A percentile compares a stretch with the other conserved stretches of the same genome.
Evolutionary conservation across 1,139 yeast species (phyloP).

Genomic region (Saccharomycopsis phalli): DNA sequence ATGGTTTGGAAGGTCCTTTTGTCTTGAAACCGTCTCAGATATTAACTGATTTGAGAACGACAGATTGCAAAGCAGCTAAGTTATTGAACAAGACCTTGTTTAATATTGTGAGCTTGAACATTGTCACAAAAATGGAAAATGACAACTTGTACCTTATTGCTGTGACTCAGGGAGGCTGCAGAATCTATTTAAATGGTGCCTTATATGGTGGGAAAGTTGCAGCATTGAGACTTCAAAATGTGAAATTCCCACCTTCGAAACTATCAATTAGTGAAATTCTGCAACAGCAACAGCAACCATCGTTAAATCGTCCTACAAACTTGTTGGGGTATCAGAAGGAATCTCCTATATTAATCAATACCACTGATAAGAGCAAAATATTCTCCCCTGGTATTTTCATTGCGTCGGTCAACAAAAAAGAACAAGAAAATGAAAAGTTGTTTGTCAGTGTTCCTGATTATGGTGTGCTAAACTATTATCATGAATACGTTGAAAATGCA

Average conservation of each 20-base stretch:
- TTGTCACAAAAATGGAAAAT: conserved; percentile 57
- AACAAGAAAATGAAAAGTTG: conserved; percentile 32
- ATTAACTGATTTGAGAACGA: conserved; percentile 50
- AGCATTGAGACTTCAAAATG: conserved; percentile 42
- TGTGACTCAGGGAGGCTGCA: conserved; percentile 76
- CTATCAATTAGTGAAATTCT: conserved; percentile 47
- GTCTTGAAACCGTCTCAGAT: conserved; percentile 30
- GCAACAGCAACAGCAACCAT: conserved; percentile 29
- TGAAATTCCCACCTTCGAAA: conserved; percentile 71
- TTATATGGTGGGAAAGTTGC: conserved; percentile 30
- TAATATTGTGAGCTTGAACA: conserved; percentile 54
- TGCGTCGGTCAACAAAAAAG: conserved; percentile 27
- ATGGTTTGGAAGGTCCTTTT: conserved; percentile 31
- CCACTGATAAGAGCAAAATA: conserved; percentile 39
- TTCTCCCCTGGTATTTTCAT: conserved; percentile 81
- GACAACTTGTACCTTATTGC: conserved; percentile 71
- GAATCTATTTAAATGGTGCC: conserved; percentile 59
- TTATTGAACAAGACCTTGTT: conserved; percentile 29
- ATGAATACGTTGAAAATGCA: conserved; percentile 71
- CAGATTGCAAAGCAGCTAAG: conserved; percentile 36
- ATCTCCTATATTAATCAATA: conserved; percentile 33
- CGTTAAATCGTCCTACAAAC: conserved; percentile 16
- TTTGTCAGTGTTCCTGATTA: conserved; percentile 79
- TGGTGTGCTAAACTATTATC: conserved; percentile 66
- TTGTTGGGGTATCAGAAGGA: conserved; percentile 32